Evolutionary conservation across 2,329 filamentous ascomycete species (phyloP), one percentile per base, ranked within the genome.

Genomic region (Zymoseptoria ardabiliae): DNA sequence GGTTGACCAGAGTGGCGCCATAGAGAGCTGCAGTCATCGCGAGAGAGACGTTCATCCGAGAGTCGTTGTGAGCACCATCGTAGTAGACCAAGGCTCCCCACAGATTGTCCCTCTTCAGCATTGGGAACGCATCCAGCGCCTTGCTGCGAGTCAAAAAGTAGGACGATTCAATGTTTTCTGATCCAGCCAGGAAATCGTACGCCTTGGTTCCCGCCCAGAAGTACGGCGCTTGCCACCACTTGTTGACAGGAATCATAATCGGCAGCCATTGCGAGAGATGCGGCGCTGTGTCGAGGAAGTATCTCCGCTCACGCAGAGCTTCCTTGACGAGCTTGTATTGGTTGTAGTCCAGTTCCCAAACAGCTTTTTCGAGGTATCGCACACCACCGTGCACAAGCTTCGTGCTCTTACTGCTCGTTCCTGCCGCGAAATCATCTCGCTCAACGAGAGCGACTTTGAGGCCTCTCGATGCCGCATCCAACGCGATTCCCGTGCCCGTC

Each of bases 61-160:
- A 94, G 74, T 96, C 91, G 71, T 96, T 96, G 76, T 96, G 91
- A 28, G 89, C 90, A 67, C 91, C 91, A 76, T 96, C 90, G 72
- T 95, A 95, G 79, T 96, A 96, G 22, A 95, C 90, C 69, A 95
- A 77, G 59, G 90, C 90, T 61, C 91, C 91, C 51, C 91, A 83
- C 13, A 95, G 78, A 65, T 88, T 85, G 50, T 89, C 86, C 71
- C 85, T 87, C 77, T 90, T 92, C 65, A 95, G 76, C 90, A 95
- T 94, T 7, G 91, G 91, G 71, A 95, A 95, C 2, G 88, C 88
- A 72, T 93, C 90, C 63, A 95, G 79, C 8, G 90, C 90, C 76
- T 93, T 93, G 73, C 88, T 92, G 74, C 87, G 87, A 22, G 90
- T 92, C 70, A 95, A 77, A 73, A 95, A 95, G 76, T 95, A 95